Percentiles rank a stretch among this genome's conserved stretches.
Evolutionary conservation across 306 rosid species (phyloP).

Genomic region (Vicia faba): DNA sequence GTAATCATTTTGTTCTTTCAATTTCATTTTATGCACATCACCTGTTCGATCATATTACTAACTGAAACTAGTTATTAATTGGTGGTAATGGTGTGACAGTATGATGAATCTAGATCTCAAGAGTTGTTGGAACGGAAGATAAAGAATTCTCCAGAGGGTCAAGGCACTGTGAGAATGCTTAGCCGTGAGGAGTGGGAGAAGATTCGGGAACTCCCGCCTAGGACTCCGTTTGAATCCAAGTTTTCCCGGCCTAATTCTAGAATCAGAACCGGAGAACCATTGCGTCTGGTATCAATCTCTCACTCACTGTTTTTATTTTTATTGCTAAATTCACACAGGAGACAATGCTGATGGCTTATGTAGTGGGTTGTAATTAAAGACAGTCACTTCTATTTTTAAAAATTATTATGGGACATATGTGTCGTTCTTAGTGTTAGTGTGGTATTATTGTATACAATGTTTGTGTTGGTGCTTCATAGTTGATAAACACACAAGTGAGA

Average conservation of each 20-base stretch:
- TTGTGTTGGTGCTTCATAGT: neutral
- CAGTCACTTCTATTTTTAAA: neutral
- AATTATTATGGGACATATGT: too few relatives aligned
- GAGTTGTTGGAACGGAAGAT: slow-evolving; percentile 51
- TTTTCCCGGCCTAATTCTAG: slow-evolving; percentile 46
- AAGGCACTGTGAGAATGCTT: slow-evolving; percentile 47
- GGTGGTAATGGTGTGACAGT: slow-evolving; percentile 39
- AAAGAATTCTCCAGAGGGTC: slow-evolving; percentile 42
- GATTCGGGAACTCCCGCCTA: slow-evolving; percentile 46
- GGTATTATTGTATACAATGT: too few relatives aligned
- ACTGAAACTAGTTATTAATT: slow-evolving; percentile 19
- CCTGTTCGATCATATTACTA: slow-evolving; percentile 39
- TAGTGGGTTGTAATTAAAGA: neutral
- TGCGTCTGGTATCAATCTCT: slow-evolving; percentile 46
- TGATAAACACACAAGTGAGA: neutral
- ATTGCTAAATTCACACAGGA: neutral
- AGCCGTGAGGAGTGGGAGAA: slow-evolving; percentile 47
- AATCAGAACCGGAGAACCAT: slow-evolving; percentile 44
- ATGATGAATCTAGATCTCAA: slow-evolving; percentile 46
- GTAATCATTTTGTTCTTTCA: neutral
- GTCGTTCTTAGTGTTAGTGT: neutral
- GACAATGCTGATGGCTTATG: neutral
- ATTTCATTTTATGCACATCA: slow-evolving; percentile 16
- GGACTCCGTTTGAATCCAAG: slow-evolving; percentile 50
- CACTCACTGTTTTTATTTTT: neutral